phyloP scores from a whole-genome alignment of 108 stramenopile species.

The Fragilariopsis cylindrus region DNA sequence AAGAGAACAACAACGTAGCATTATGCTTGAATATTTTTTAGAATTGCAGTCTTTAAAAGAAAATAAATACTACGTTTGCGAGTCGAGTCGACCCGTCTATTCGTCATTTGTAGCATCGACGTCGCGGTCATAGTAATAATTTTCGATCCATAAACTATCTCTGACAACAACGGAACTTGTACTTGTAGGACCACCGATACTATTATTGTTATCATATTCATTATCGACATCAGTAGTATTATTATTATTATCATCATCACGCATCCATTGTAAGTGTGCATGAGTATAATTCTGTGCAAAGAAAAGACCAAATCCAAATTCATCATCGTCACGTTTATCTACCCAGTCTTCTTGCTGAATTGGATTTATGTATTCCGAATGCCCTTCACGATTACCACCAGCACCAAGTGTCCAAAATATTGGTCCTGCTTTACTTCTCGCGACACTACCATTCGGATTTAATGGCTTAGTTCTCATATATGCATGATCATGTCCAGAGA shows the following conservation, averaged over 20 bases:
- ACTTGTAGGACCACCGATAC: neutral
- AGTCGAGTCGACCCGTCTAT: neutral
- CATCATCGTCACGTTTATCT: constrained; percentile 71
- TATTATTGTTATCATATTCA: neutral
- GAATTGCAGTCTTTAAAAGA: too few species aligned
- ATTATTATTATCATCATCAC: constrained; percentile 32
- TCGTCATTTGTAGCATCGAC: neutral
- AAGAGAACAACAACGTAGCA: too few species aligned
- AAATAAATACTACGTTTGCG: too few species aligned
- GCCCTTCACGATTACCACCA: constrained; percentile 87
- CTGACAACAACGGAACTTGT: constrained; percentile 4
- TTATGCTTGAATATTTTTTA: too few species aligned
- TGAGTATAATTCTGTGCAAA: constrained; percentile 70
- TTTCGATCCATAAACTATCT: constrained; percentile 18
- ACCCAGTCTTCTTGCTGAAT: constrained; percentile 77
- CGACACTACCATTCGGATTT: constrained; percentile 28
- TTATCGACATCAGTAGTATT: neutral
- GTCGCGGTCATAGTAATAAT: neutral
- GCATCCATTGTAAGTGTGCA: constrained; percentile 71
- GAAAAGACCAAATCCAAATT: constrained; percentile 85
- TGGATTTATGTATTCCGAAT: constrained; percentile 49
- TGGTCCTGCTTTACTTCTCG: constrained; percentile 39
- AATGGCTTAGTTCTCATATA: constrained; percentile 79
- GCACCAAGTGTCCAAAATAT: constrained; percentile 93
- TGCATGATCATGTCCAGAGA: constrained; percentile 93